phyloP scores from a whole-genome alignment of 495 filamentous ascomycete genomes.

The Aspergillus funiculosus region DNA sequence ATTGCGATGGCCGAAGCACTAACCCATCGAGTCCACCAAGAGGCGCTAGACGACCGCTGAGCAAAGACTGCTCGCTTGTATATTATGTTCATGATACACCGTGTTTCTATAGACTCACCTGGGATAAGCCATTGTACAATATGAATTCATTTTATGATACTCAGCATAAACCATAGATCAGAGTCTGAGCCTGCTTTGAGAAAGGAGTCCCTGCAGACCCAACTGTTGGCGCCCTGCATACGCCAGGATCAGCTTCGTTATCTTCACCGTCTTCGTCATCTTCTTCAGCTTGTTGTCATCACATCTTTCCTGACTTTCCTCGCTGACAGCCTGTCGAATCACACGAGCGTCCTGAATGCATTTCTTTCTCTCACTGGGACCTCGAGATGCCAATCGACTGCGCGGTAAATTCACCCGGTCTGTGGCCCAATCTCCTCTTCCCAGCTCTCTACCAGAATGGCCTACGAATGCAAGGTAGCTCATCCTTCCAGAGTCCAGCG shows the following conservation, averaged over 20 bases:
- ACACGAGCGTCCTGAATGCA: background rate
- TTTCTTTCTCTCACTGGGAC: background rate
- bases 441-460: background rate
- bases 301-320: no score
- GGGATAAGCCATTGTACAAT: no score
- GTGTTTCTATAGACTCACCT: conserved; percentile 5
- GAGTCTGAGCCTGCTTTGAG: no score
- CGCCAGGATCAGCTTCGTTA: no score
- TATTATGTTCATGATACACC: conserved; percentile 17
- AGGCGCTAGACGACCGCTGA: conserved; percentile 23
- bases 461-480: background rate
- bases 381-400: background rate
- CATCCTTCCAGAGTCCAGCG: conserved; percentile 10
- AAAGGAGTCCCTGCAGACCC: no score
- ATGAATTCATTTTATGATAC: no score
- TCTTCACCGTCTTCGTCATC: background rate
- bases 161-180: no score
- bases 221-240: background rate
- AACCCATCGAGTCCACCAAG: conserved; percentile 30
- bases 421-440: background rate
- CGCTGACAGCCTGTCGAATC: background rate
- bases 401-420: background rate
- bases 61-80: conserved; percentile 22
- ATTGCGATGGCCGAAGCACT: conserved; percentile 71
- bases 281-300: background rate